Base-by-base conservation (phyloP, 2,329 filamentous ascomycete genomes). In the Curvularia lunata region DNA sequence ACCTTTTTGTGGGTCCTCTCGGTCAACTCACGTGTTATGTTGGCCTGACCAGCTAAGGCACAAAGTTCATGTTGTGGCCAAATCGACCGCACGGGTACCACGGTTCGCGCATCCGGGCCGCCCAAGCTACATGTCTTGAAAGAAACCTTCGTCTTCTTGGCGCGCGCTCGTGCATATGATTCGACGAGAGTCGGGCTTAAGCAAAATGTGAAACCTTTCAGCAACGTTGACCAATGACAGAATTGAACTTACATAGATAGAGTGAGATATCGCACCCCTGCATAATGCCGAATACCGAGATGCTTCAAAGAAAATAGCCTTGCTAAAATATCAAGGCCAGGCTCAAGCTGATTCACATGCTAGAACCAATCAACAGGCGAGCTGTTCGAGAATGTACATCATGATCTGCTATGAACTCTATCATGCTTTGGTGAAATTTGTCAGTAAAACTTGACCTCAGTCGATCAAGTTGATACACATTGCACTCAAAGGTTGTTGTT, bases 81-180 rank as follows among this genome's bases (percentile, higher is more conserved):
- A 19, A 38, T 34, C 47, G 47, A 49, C 47, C 16, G 32, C 30
- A 47, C 45, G 8, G 45, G 18, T 49, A 19, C 47, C 47, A 49
- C n/a, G 34, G 47, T 49, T 49, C 47, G 27, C 19, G 23, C 47
- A 40, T 28, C 34, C 47, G 47, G 47, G 34, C 47, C 32, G 47
- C 38, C 47, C 23, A 40, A 18, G 25, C 23, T 40, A 27, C 32
- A 28, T 30, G 2, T 34, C 23, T n/a, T 40, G 23, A 38, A 38
- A 49, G 47, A 49, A 49, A 40, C 47, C 34, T 12, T 49, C 13
- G 16, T 49, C n/a, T 9, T 34, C 32, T 49, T 40, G 30, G 34
- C 47, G 8, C 16, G 19, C 23, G 23, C 8, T n/a, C 18, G 9
- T 16, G 16, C 5, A 25, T 40, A 18, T 49, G 23, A 49, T 49